Percentiles rank a stretch among this genome's conserved stretches.
phyloP scores from a whole-genome alignment of 768 basidiomycete genomes.

The Mycena maculata region DNA sequence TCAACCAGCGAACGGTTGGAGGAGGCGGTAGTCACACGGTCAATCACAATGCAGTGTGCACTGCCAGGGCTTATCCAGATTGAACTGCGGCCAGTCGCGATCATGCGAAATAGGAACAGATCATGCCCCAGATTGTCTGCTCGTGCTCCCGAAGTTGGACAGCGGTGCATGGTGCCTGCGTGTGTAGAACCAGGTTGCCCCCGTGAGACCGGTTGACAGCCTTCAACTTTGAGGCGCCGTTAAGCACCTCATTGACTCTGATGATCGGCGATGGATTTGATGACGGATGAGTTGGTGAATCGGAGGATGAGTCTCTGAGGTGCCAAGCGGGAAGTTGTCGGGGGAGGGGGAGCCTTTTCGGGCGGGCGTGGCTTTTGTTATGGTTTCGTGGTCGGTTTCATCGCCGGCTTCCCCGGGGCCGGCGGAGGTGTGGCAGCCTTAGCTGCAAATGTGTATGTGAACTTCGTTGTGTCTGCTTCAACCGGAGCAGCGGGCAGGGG shows the following conservation, averaged over 20 bases:
- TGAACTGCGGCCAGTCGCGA: neutral
- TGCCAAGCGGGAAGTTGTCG: slow-evolving; percentile 4
- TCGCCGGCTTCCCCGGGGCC: neutral
- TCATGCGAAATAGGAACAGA: neutral
- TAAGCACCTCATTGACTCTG: slow-evolving; percentile 10
- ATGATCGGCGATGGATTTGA: slow-evolving; percentile 1
- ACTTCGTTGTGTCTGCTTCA: slow-evolving; percentile 8
- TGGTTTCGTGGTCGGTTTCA: slow-evolving; percentile 14
- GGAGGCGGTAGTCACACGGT: slow-evolving; percentile 1
- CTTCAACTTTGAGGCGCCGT: slow-evolving; percentile 8
- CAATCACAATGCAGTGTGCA: slow-evolving; percentile 2
- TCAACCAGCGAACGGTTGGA: neutral
- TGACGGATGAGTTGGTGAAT: slow-evolving; percentile 10
- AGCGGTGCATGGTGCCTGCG: slow-evolving; percentile 4
- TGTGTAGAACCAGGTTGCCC: slow-evolving; percentile 13
- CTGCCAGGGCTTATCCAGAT: slow-evolving; percentile 10
- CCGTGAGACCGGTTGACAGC: slow-evolving; percentile 6
- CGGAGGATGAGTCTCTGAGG: slow-evolving; percentile 11
- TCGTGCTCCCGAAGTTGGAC: slow-evolving; percentile 19
- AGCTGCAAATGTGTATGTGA: slow-evolving; percentile 6
- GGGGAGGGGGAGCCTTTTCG: slow-evolving; percentile 10
- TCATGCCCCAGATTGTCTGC: slow-evolving; percentile 4
- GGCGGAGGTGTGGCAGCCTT: slow-evolving; percentile 12
- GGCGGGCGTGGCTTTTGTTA: slow-evolving; percentile 18
- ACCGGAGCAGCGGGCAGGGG: slow-evolving; percentile 11